Base-by-base conservation (phyloP, 1,139 yeast genomes). In the Saccharomycopsis hybrid region DNA sequence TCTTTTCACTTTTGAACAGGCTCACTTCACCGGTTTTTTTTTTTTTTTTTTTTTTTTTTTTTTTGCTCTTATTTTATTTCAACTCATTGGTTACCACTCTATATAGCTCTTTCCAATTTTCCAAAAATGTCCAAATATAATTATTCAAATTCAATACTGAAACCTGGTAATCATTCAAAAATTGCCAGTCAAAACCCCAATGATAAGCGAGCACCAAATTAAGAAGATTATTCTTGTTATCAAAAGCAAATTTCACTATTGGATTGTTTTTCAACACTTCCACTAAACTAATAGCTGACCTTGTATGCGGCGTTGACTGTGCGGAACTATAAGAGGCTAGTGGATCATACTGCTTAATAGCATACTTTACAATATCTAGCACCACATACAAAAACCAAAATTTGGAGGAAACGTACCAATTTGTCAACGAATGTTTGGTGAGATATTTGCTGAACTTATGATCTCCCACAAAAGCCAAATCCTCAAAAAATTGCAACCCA, bases 151-250 rank as follows among this genome's bases (percentile, higher is more conserved):
- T 50, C 45, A 52, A 37, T 24, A 47, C 24, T 11, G 54, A 37
- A 30, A 52, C 43, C 35, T 52, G 55, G 40, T 47, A 52, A 27
- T 51, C 53, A 37, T 50, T 50, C 30, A 52, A 41, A 37, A 47
- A 52, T 4, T 35, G 27, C 51, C 53, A 52, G 33, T 52, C 36
- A 25, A 43, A 52, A n/a, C 55, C 55, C 55, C 55, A 52, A 27
- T 52, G 55, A 28, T 48, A 52, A 3, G 55, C 50, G 3, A 51
- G 28, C 8, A 52, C 41, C 32, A 52, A 48, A 9, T 47, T 50
- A 7, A 41, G 28, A 32, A 52, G 31, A 29, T 44, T 47, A 32
- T 7, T n/a, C 27, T 43, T 47, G 37, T 52, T 50, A 18, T 50
- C 37, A 13, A 40, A n/a, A 18, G 27, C 8, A 32, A 42, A 35